These are phyloP conservation scores for Arabidopsis lyrata DNA, from an alignment of 441 rosid species.

Conservation along the genomic window DNA sequence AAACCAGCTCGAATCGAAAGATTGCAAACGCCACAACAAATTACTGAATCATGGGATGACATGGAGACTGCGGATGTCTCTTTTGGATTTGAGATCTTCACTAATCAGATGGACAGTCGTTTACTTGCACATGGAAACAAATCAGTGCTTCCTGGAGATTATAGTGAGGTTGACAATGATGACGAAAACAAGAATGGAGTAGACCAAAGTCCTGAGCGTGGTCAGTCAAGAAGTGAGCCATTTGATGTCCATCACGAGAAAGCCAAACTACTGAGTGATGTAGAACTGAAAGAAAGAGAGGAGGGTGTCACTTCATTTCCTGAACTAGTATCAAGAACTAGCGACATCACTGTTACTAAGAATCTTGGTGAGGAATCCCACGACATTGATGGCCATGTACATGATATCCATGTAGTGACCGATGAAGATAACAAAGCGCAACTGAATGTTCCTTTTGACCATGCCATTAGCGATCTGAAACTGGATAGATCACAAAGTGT, in stretches of 20 bases:
- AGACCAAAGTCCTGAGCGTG: conserved; percentile 27
- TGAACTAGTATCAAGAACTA: conserved; percentile 21
- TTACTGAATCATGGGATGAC: conserved; percentile 43
- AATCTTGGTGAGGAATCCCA: conserved; percentile 31
- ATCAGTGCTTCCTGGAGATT: conserved; percentile 43
- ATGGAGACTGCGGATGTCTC: conserved; percentile 34
- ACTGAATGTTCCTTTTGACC: conserved; percentile 25
- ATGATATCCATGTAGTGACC: conserved; percentile 53
- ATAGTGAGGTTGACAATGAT: conserved; percentile 41
- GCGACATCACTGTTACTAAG: conserved; percentile 7
- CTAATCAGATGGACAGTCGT: conserved; percentile 37
- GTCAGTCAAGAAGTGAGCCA: conserved; percentile 27
- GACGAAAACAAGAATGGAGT: conserved; percentile 32
- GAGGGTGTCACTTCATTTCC: background rate
- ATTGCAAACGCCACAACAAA: conserved; percentile 38
- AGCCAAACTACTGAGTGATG: conserved; percentile 22
- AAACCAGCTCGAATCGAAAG: background rate
- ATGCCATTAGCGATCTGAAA: conserved; percentile 10
- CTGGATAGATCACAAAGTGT: conserved; percentile 54
- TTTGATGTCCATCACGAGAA: conserved; percentile 34
- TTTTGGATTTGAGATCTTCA: conserved; percentile 41
- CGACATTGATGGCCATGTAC: conserved; percentile 39
- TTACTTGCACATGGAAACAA: conserved; percentile 51
- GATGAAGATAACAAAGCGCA: conserved; percentile 41
- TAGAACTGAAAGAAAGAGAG: conserved; percentile 16